Evolutionary conservation across 192 early-diverging fungal species (phyloP).

Genomic region (Diversispora epigaea): DNA sequence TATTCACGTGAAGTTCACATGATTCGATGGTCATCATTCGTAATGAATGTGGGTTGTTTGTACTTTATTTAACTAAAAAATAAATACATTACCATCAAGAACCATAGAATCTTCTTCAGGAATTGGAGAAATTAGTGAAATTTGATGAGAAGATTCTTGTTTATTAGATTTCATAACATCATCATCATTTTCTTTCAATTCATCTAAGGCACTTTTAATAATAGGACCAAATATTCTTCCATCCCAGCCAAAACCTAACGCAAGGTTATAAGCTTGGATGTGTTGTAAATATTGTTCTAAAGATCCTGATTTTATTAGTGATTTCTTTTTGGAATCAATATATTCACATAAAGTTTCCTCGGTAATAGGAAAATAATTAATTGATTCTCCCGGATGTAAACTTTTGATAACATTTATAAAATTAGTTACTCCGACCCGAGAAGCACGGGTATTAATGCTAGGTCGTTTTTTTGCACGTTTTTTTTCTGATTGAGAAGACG

Average conservation of each 20-base stretch:
- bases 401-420: conserved; percentile 30
- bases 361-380: conserved; percentile 29
- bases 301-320: conserved; percentile 28
- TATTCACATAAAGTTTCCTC: conserved; percentile 20
- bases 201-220: conserved; percentile 30
- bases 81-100: too few relatives aligned
- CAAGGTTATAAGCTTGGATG: conserved; percentile 30
- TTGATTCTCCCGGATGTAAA: conserved; percentile 27
- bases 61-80: too few relatives aligned
- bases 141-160: too few relatives aligned
- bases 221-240: conserved; percentile 17
- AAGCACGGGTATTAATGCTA: conserved; percentile 24
- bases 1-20: too few relatives aligned
- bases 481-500: too few relatives aligned
- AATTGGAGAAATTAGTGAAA: too few relatives aligned
- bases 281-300: conserved; percentile 34
- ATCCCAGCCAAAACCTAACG: conserved; percentile 25
- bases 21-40: too few relatives aligned
- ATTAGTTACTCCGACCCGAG: conserved; percentile 25
- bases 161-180: conserved; percentile 8
- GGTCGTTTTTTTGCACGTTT: conserved; percentile 14
- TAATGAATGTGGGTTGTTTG: too few relatives aligned
- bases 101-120: too few relatives aligned
- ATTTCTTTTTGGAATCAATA: conserved; percentile 23
- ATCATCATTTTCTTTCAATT: conserved; percentile 21